These are phyloP conservation scores for Saturnispora serradocipensis DNA, from an alignment of 805 yeast genomes.

Conservation along the genomic window DNA sequence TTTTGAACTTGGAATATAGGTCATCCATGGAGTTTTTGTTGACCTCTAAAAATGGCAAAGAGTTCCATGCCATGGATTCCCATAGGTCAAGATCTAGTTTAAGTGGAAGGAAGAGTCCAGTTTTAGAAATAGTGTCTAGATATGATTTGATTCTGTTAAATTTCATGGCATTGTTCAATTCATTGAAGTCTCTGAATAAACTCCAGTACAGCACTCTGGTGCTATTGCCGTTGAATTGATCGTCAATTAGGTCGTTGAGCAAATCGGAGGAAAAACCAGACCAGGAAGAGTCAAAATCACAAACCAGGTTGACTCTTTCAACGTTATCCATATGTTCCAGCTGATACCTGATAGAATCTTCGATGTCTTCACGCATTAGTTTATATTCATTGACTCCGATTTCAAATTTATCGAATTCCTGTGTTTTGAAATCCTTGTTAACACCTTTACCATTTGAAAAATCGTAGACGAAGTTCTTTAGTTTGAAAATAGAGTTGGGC, in stretches of 20 bases:
- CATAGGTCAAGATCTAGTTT: constrained; percentile 25
- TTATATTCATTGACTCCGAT: constrained; percentile 57
- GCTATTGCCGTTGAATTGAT: constrained; percentile 10
- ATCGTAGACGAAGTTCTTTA: constrained; percentile 54
- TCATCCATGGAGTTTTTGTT: constrained; percentile 1
- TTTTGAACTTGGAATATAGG: neutral
- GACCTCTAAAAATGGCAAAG: constrained; percentile 33
- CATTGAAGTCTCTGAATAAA: neutral
- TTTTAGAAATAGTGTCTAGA: neutral
- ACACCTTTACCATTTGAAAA: constrained; percentile 22
- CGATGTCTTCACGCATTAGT: constrained; percentile 38
- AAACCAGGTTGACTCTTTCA: constrained; percentile 58
- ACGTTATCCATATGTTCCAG: constrained; percentile 72
- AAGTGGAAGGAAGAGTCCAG: constrained; percentile 2
- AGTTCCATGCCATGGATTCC: constrained; percentile 33
- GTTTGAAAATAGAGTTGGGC: constrained; percentile 46
- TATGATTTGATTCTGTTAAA: constrained; percentile 7
- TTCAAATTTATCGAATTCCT: constrained; percentile 38
- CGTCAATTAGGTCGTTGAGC: constrained; percentile 23
- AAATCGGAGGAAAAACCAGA: constrained; percentile 57
- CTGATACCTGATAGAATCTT: constrained; percentile 46
- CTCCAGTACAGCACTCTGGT: constrained; percentile 10
- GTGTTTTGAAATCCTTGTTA: constrained; percentile 20
- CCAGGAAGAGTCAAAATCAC: constrained; percentile 79
- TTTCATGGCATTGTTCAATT: neutral